Evolutionary conservation across 148 eudicot species (phyloP).

Genomic region (Fagopyrum tataricum): DNA sequence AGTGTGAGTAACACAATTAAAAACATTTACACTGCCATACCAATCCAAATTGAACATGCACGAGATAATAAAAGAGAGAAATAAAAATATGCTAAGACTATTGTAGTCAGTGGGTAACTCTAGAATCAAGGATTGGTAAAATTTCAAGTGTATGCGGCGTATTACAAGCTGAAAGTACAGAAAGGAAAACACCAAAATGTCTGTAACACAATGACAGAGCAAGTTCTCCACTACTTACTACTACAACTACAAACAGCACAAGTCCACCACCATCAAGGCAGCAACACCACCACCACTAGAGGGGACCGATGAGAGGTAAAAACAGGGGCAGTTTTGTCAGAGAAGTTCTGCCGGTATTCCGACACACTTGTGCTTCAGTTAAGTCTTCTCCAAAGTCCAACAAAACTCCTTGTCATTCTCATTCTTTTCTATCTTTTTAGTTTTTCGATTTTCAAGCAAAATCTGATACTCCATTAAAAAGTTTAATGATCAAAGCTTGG

Average conservation of each 20-base stretch:
- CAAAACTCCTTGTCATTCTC: neutral
- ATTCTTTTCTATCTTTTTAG: neutral
- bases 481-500: constrained; percentile 4
- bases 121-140: too few relatives aligned
- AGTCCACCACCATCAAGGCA: neutral
- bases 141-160: too few relatives aligned
- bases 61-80: too few relatives aligned
- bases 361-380: neutral
- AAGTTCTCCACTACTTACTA: neutral
- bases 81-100: too few relatives aligned
- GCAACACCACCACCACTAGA: neutral
- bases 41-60: too few relatives aligned
- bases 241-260: neutral
- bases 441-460: neutral
- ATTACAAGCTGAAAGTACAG: neutral
- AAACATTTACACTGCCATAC: too few relatives aligned
- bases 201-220: neutral
- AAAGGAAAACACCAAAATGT: neutral
- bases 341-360: constrained; percentile 1
- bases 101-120: too few relatives aligned
- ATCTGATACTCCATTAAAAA: neutral
- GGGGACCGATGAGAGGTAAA: constrained; percentile 9
- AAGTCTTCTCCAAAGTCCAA: neutral
- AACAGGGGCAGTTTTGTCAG: constrained; percentile 10
- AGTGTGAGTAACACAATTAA: too few relatives aligned